A percentile compares a stretch with the other conserved stretches of the same genome.
phyloP scores from a whole-genome alignment of 352 stramenopile species.

The Phytophthora chlamydospora region DNA sequence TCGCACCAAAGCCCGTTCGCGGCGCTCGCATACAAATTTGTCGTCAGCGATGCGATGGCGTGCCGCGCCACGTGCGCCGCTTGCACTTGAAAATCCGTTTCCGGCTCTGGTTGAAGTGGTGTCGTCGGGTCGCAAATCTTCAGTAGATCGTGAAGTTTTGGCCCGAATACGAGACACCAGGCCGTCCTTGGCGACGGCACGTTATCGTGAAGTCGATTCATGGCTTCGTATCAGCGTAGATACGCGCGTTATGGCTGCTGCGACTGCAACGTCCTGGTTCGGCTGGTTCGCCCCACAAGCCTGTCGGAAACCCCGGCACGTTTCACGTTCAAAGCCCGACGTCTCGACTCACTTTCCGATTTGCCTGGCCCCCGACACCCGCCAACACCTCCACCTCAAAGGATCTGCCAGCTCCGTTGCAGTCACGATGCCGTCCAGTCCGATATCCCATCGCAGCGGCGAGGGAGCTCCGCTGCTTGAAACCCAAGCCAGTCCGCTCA shows the following conservation, averaged over 20 bases:
- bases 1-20: background rate
- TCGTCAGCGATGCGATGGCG: background rate
- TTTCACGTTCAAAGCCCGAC: background rate
- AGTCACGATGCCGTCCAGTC: constrained; percentile 28
- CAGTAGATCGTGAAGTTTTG: constrained; percentile 25
- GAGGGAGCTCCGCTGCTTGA: constrained; percentile 34
- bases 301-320: constrained; percentile 10
- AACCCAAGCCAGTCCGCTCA: constrained; percentile 16
- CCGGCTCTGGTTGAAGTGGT: constrained; percentile 28
- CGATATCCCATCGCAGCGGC: constrained; percentile 16
- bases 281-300: too few species aligned
- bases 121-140: constrained; percentile 34
- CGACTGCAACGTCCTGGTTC: constrained; percentile 9
- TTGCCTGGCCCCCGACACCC: constrained; percentile 13
- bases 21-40: too few species aligned
- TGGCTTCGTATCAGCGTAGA: constrained; percentile 32
- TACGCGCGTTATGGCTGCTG: constrained; percentile 30
- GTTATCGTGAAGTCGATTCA: constrained; percentile 35
- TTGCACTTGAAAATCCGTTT: constrained; percentile 25
- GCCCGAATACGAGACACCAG: constrained; percentile 3
- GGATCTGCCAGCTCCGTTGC: background rate
- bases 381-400: background rate
- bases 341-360: constrained; percentile 22
- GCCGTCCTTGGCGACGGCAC: constrained; percentile 18
- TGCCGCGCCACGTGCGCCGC: constrained; percentile 8